Evolutionary conservation across 306 rosid species (phyloP).

Genomic region (Lagenaria siceraria): DNA sequence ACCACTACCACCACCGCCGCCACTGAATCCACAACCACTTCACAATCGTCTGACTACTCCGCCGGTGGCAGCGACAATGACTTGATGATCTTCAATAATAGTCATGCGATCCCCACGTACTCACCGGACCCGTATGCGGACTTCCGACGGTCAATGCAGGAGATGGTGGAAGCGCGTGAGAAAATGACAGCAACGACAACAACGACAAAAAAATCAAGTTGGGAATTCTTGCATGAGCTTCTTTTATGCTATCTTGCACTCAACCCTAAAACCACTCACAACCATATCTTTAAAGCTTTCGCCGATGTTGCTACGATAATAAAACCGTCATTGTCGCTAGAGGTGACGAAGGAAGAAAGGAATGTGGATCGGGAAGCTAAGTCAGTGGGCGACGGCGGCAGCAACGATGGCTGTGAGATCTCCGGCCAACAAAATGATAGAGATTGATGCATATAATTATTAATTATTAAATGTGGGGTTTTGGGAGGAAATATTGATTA

Average conservation of each 20-base stretch:
- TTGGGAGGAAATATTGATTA: background rate
- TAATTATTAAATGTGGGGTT: background rate
- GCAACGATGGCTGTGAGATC: background rate
- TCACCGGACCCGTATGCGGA: conserved; percentile 83
- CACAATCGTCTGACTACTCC: background rate
- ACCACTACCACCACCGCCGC: conserved; percentile 4
- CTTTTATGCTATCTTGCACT: conserved; percentile 74
- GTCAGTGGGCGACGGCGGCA: background rate
- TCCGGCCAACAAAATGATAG: conserved; percentile 9
- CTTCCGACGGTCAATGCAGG: conserved; percentile 83
- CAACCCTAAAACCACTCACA: conserved; percentile 66
- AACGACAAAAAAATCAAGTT: conserved; percentile 26
- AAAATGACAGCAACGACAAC: conserved; percentile 12
- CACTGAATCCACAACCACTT: background rate
- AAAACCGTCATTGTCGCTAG: conserved; percentile 13
- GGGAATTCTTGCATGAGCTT: conserved; percentile 74
- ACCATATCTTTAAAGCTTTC: conserved; percentile 68
- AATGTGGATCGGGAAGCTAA: background rate
- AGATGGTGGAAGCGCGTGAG: conserved; percentile 90
- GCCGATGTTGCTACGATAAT: conserved; percentile 58
- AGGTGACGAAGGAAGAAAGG: background rate
- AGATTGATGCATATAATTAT: background rate
- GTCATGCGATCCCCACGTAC: conserved; percentile 57
- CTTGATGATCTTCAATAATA: conserved; percentile 26
- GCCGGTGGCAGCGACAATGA: background rate